Evolutionary conservation across 208 protist genomes (phyloP), one percentile per base, ranked within the genome.

Genomic region (Acanthamoeba polyphaga): DNA sequence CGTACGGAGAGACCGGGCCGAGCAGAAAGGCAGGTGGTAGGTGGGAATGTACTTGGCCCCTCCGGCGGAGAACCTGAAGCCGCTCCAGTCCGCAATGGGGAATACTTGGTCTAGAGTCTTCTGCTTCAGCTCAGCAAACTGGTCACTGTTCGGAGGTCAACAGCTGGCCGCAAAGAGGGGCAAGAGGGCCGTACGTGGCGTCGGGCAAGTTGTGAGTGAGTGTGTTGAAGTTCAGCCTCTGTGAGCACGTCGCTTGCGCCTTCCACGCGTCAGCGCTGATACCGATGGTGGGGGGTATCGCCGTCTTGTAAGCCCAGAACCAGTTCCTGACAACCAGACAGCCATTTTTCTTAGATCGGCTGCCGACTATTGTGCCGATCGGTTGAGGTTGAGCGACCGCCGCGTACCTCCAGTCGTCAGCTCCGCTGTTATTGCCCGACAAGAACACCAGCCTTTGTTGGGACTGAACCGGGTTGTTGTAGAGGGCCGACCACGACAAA

Each of bases 101-200:
- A 66, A 88, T 9, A 64, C 80, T 27, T 88, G 80, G 22, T 60
- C 80, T 1, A 88, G 80, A 0, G 80, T 46, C 8, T 64, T 32
- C 53, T 64, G 80, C 53, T 43, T 58, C 24, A 88, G 51, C 43
- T 88, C 32, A 8, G 80, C 80, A 43, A 88, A 88, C 80, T 88
- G 80, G 80, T 88, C 80, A 10, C 80, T 88, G 80, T 0, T 0
- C 64, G 24, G 27, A n/a, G 64, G 24, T 8, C 27, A 29, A 34
- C 13, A 34, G 1, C n/a, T 17, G 17, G 32, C 17, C 0, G 43
- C 7, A 15, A 0, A 9, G 70, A 80, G 29, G 1, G 6, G 15
- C 34, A 0, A 19, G 29, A 43, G 66, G 72, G 38, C 1, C 29
- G 72, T 49, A 19, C 34, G 34, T 9, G 2, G 43, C 72, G 38